Conservation (phyloP, 2,329 filamentous ascomycete species). For the Colletotrichum sp. region DNA sequence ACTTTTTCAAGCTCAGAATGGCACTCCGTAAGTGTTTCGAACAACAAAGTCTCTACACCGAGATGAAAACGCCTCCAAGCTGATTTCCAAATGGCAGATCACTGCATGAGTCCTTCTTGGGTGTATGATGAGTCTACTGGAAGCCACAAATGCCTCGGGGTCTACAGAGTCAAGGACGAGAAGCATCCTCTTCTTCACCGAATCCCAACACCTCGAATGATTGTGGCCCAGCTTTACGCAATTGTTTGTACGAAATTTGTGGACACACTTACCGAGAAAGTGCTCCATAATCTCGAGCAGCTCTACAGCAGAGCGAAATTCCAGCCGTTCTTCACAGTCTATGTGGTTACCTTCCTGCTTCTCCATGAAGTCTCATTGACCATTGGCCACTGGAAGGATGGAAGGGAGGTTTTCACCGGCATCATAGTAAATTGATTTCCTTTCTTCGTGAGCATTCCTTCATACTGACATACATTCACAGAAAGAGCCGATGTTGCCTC, state of each 20-base stretch:
- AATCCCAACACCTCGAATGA: conserved; percentile 48
- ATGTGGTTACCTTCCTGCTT: conserved; percentile 46
- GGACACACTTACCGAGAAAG: conserved; percentile 32
- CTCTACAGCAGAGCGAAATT: conserved; percentile 19
- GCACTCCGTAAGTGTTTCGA: conserved; percentile 45
- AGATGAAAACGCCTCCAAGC: background rate
- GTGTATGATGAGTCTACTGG: conserved; percentile 45
- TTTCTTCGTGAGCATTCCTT: background rate
- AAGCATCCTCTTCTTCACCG: conserved; percentile 42
- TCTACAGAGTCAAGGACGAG: conserved; percentile 33
- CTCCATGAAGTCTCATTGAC: conserved; percentile 30
- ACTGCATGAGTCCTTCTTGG: conserved; percentile 43
- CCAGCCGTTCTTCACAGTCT: conserved; percentile 39
- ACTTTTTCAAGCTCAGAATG: conserved; percentile 51
- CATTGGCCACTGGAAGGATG: background rate
- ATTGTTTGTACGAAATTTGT: conserved; percentile 43
- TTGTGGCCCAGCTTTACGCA: conserved; percentile 51
- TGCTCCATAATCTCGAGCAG: conserved; percentile 40
- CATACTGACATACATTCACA: background rate
- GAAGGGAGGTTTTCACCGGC: background rate
- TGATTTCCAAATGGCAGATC: conserved; percentile 32
- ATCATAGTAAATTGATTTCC: background rate
- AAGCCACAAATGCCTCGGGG: conserved; percentile 33
- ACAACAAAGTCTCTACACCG: background rate
- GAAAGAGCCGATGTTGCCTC: background rate